Percentiles rank a stretch among this genome's conserved stretches.
Evolutionary conservation across 108 stramenopile genomes (phyloP).

Genomic region (Thalassiosira profunda): DNA sequence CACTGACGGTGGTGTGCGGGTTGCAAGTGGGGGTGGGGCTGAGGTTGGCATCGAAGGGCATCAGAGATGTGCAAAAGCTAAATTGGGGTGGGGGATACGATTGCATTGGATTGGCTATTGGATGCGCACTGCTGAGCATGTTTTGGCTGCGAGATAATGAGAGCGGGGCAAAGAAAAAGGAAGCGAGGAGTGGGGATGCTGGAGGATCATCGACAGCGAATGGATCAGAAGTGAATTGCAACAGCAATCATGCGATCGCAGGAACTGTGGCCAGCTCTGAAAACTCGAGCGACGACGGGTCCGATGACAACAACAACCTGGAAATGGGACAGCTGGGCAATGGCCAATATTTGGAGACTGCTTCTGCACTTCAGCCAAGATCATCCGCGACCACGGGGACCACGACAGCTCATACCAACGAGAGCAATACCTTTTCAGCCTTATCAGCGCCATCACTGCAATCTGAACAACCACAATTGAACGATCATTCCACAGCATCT

Average conservation of each 20-base stretch:
- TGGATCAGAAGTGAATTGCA: not conserved
- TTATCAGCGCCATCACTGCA: not conserved
- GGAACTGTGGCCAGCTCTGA: not conserved
- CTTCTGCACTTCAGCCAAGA: not conserved
- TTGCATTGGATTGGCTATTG: slow-evolving; percentile 58
- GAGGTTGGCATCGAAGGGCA: slow-evolving; percentile 62
- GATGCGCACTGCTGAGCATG: slow-evolving; percentile 45
- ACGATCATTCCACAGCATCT: too few species aligned
- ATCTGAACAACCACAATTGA: too few species aligned
- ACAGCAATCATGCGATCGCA: not conserved
- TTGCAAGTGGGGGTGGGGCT: slow-evolving; percentile 87
- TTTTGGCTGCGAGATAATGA: slow-evolving; percentile 45
- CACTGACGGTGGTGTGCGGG: slow-evolving; percentile 69
- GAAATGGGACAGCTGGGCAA: slow-evolving; percentile 22
- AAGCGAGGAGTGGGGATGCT: too few species aligned
- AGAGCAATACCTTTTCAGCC: not conserved
- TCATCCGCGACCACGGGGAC: not conserved
- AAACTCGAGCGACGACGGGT: slow-evolving; percentile 4
- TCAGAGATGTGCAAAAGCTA: slow-evolving; percentile 59
- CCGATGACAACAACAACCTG: slow-evolving; percentile 6
- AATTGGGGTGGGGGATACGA: slow-evolving; percentile 59
- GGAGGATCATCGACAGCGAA: too few species aligned
- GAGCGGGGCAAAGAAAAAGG: not conserved
- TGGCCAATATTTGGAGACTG: not conserved
- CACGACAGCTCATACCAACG: not conserved